These are phyloP conservation scores for Saururus chinensis DNA, from an alignment of 164 flowering plant genomes.

Conservation along the genomic window DNA sequence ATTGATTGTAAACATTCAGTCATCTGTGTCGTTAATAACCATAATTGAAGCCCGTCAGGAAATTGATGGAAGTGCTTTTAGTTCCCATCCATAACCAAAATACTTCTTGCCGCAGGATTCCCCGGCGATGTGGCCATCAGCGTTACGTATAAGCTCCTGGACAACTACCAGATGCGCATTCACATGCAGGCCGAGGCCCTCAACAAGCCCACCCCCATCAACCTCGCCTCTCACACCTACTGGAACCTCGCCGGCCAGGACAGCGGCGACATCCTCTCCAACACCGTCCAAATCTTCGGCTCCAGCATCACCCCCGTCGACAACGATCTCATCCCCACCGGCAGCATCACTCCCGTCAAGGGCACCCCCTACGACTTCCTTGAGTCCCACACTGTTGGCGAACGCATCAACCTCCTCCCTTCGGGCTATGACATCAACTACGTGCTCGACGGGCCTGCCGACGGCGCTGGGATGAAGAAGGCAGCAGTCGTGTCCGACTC, in stretches of 20 bases:
- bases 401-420: conserved; percentile 35
- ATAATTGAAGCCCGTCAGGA: too few relatives aligned
- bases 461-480: conserved; percentile 14
- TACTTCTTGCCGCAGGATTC: conserved; percentile 34
- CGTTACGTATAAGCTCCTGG: conserved; percentile 31
- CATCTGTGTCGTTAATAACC: too few relatives aligned
- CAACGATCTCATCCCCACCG: conserved; percentile 63
- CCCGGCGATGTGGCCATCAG: conserved; percentile 39
- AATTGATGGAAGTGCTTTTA: too few relatives aligned
- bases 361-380: conserved; percentile 71
- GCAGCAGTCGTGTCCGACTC: conserved; percentile 38
- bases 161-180: conserved; percentile 22
- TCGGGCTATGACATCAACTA: conserved; percentile 68
- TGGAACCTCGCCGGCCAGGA: conserved; percentile 79
- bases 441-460: conserved; percentile 25
- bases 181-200: conserved; percentile 41
- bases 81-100: too few relatives aligned
- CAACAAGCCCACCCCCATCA: conserved; percentile 60
- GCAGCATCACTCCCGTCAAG: conserved; percentile 37
- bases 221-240: conserved; percentile 60
- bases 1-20: too few relatives aligned
- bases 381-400: conserved; percentile 27
- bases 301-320: conserved; percentile 57
- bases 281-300: conserved; percentile 43
- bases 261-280: conserved; percentile 47